Evolutionary conservation across 768 basidiomycete genomes (phyloP).

Genomic region (Kondoa malvinella): DNA sequence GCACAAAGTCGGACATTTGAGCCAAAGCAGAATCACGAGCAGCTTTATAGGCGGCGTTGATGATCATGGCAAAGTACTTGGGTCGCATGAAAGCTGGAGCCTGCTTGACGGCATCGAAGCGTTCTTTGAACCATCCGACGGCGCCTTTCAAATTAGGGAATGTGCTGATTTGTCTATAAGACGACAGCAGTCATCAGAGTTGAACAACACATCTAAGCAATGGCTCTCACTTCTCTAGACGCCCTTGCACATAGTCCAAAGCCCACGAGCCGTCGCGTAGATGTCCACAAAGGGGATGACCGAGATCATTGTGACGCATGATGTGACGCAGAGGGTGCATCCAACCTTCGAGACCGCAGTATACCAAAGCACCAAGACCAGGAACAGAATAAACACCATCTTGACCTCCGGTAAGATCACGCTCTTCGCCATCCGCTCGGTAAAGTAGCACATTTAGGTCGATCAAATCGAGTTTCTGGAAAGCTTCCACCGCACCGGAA

Average conservation of each 20-base stretch:
- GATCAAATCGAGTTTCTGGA: slow-evolving; percentile 55
- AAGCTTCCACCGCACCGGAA: slow-evolving; percentile 53
- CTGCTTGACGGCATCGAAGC: slow-evolving; percentile 66
- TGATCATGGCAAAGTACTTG: slow-evolving; percentile 83
- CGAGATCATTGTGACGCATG: slow-evolving; percentile 79
- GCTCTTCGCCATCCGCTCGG: slow-evolving; percentile 77
- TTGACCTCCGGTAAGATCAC: slow-evolving; percentile 51
- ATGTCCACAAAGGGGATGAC: slow-evolving; percentile 76
- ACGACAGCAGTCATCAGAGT: slow-evolving; percentile 37
- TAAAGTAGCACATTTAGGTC: slow-evolving; percentile 78
- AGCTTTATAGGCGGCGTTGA: slow-evolving; percentile 83
- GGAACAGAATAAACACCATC: slow-evolving; percentile 73
- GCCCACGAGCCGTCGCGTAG: slow-evolving; percentile 81
- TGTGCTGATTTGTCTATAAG: slow-evolving; percentile 35
- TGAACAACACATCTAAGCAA: not conserved
- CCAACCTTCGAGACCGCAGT: slow-evolving; percentile 95
- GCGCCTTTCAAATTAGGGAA: slow-evolving; percentile 56
- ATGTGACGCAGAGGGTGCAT: slow-evolving; percentile 72
- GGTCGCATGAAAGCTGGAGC: slow-evolving; percentile 80
- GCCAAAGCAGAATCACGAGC: slow-evolving; percentile 66
- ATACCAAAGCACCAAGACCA: slow-evolving; percentile 53
- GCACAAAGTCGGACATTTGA: slow-evolving; percentile 72
- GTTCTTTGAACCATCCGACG: slow-evolving; percentile 66
- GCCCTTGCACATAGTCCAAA: slow-evolving; percentile 61
- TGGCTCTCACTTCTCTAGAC: slow-evolving; percentile 51